Percentiles rank a stretch among this genome's conserved stretches.
These are phyloP conservation scores for Ceratocystis huliohia DNA, from an alignment of 2,329 filamentous ascomycete genomes.

Conservation along the genomic window DNA sequence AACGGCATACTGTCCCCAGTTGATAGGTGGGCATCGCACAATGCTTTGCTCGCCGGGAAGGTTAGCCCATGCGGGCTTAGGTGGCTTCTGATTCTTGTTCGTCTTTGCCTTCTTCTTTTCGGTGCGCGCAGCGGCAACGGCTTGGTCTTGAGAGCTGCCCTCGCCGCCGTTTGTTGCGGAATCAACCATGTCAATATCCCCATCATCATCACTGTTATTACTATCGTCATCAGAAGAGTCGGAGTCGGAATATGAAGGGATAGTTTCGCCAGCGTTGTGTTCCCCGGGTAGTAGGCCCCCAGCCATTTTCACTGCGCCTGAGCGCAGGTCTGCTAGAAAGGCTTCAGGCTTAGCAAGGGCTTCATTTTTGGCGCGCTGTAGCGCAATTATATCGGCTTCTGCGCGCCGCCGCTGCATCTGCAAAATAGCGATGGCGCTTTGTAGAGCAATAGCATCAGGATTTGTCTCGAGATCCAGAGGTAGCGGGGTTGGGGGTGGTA, in stretches of 20 bases:
- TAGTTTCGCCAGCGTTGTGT: slow-evolving; percentile 14
- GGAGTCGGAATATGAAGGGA: slow-evolving; percentile 22
- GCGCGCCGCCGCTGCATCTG: slow-evolving; percentile 76
- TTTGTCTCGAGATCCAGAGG: slow-evolving; percentile 52
- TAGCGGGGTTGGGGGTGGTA: slow-evolving; percentile 37
- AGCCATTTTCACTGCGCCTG: slow-evolving; percentile 43
- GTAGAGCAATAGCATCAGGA: slow-evolving; percentile 75
- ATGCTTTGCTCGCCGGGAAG: slow-evolving; percentile 71
- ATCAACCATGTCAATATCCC: neutral
- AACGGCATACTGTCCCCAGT: slow-evolving; percentile 92
- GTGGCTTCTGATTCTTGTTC: slow-evolving; percentile 23
- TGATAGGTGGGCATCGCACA: slow-evolving; percentile 75
- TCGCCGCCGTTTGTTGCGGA: slow-evolving; percentile 22
- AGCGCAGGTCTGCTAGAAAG: slow-evolving; percentile 56
- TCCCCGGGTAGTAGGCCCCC: slow-evolving; percentile 25
- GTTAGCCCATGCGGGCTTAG: slow-evolving; percentile 39
- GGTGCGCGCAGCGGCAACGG: neutral
- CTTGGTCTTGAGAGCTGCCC: slow-evolving; percentile 20
- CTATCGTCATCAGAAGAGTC: slow-evolving; percentile 25
- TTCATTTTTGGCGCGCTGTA: slow-evolving; percentile 56
- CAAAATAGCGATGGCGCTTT: slow-evolving; percentile 71
- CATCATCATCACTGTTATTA: slow-evolving; percentile 26
- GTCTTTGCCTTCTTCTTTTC: slow-evolving; percentile 21
- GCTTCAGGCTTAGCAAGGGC: slow-evolving; percentile 58
- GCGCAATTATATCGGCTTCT: slow-evolving; percentile 56